Evolutionary conservation across 1,284 basidiomycete genomes (phyloP), one percentile per base, ranked within the genome.

Genomic region (Entoloma clypeatum): DNA sequence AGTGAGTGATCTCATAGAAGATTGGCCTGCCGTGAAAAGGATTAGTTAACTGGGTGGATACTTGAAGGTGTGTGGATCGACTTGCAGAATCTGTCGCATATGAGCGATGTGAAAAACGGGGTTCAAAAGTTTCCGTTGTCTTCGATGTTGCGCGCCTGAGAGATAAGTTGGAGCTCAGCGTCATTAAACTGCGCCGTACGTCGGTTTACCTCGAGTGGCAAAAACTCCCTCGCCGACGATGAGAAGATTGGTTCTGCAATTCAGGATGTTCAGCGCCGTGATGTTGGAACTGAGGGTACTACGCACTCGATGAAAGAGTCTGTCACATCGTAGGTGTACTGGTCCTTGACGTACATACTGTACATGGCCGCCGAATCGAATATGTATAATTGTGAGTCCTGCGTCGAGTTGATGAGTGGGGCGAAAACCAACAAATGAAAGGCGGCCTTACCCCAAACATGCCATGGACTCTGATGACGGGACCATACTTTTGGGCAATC

Each of bases 261-360:
- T 22, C n/a, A 5, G 3, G 24, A 2, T 16, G 16, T 34, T 14
- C 11, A 13, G 8, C 11, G 19, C 13, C 3, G 27, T 32, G 11
- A n/a, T n/a, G n/a, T n/a, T n/a, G n/a, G n/a, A n/a, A n/a, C n/a
- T n/a, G n/a, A n/a, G n/a, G n/a, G n/a, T n/a, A n/a, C 23, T 7
- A 32, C 50, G 7, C 34, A 59, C 58, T 43, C 47, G 17, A 58
- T 45, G 31, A 56, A 58, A 5, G 48, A 38, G 4, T 45, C 40
- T 1, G 50, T 54, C 40, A 59, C 59, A 36, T 57, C 53, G 30
- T 51, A 59, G 8, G 52, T 36, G 39, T 56, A 28, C 40, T 54
- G 54, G 33, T 60, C 57, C 57, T 60, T 58, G 17, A 60, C 48
- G 7, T 58, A 34, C 14, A 61, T 53, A 28, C 54, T 52, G 16